Conservation (phyloP, 495 filamentous ascomycete species). For the Trichoderma gamsii region DNA sequence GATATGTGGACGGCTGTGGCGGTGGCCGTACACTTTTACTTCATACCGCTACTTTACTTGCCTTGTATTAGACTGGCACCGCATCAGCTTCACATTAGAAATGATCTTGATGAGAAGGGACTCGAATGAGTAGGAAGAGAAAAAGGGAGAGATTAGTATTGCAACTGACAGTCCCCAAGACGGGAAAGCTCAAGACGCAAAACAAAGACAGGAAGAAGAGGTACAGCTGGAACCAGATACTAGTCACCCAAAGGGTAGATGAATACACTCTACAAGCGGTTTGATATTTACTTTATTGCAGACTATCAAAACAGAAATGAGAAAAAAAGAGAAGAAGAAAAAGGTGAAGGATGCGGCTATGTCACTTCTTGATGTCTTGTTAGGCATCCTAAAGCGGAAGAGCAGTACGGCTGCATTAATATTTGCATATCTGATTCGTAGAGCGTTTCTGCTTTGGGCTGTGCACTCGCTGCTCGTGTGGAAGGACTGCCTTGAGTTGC, state of each 20-base stretch:
- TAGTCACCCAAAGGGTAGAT: not conserved
- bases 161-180: not conserved
- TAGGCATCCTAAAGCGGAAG: too few relatives aligned
- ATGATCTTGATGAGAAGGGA: slow-evolving; percentile 2
- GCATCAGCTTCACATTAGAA: not conserved
- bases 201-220: not conserved
- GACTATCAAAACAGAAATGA: too few relatives aligned
- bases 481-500: too few relatives aligned
- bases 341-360: too few relatives aligned
- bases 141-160: not conserved
- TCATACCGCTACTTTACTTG: slow-evolving; percentile 1
- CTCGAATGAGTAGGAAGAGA: not conserved
- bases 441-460: too few relatives aligned
- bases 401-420: too few relatives aligned
- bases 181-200: not conserved
- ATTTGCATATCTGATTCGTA: too few relatives aligned
- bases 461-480: too few relatives aligned
- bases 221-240: not conserved
- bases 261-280: not conserved
- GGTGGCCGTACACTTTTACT: not conserved
- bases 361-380: too few relatives aligned
- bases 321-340: too few relatives aligned
- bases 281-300: not conserved
- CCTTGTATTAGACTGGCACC: not conserved
- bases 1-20: slow-evolving; percentile 4